A percentile compares a stretch with the other conserved stretches of the same genome.
phyloP scores from a whole-genome alignment of 257 asterid genomes.

The Solanum chiquidenum region DNA sequence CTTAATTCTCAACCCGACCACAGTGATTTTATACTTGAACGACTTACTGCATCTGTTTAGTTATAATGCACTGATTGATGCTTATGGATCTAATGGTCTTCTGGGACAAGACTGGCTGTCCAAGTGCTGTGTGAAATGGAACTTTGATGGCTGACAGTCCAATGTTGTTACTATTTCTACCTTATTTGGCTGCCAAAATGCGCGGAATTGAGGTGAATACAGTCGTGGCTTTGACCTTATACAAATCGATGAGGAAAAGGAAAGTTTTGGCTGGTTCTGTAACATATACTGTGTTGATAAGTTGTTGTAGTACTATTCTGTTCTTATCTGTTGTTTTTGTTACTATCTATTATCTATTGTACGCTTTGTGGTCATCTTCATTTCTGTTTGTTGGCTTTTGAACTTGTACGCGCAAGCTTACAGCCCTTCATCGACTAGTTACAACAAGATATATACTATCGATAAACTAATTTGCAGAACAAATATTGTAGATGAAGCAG shows the following conservation, averaged over 20 bases:
- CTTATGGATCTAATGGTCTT: not conserved
- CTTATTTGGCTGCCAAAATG: not conserved
- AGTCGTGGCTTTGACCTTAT: not conserved
- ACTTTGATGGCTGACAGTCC: not conserved
- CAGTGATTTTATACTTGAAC: not conserved
- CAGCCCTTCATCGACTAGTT: too few species aligned
- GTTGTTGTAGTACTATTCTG: not conserved
- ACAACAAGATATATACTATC: not conserved
- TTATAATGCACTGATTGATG: not conserved
- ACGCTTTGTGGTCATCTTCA: not conserved
- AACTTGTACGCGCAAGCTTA: not conserved
- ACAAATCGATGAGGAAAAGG: not conserved
- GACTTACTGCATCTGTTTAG: not conserved
- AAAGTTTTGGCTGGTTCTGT: not conserved
- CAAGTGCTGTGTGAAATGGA: not conserved
- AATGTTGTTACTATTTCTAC: not conserved
- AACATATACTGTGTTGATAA: not conserved
- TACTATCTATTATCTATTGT: not conserved
- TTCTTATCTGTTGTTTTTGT: not conserved
- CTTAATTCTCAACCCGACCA: not conserved
- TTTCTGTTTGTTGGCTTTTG: not conserved
- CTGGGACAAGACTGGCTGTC: not conserved
- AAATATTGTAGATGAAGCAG: not conserved
- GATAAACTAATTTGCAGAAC: not conserved
- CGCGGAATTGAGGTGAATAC: not conserved